Evolutionary conservation across 148 eudicot genomes (phyloP).

Genomic region (Cornus controversa): DNA sequence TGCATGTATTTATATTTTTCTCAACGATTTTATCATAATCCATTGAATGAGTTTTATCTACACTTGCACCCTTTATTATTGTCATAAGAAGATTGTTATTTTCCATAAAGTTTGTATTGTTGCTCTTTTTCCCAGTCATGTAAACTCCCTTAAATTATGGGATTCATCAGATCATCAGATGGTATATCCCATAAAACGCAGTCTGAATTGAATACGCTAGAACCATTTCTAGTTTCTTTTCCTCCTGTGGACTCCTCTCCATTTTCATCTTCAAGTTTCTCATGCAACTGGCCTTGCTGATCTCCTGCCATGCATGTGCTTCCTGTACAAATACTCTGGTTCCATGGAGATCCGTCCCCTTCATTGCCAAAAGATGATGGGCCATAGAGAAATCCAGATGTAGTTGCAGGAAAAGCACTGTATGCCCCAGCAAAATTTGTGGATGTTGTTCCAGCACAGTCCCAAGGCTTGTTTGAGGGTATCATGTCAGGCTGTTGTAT

Average conservation of each 20-base stretch:
- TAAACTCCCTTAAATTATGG: conserved; percentile 27
- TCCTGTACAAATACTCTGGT: conserved; percentile 57
- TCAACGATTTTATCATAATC: neutral
- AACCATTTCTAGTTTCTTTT: conserved; percentile 45
- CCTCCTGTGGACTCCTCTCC: conserved; percentile 47
- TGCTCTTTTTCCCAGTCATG: neutral
- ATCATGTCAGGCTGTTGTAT: conserved; percentile 62
- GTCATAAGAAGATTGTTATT: conserved; percentile 28
- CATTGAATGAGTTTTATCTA: conserved; percentile 25
- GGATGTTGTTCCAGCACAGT: conserved; percentile 33
- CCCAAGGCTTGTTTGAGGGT: conserved; percentile 60
- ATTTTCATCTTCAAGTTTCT: conserved; percentile 51
- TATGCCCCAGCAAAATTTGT: conserved; percentile 26
- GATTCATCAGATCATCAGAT: conserved; percentile 78
- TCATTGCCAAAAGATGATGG: conserved; percentile 40
- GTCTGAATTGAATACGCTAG: conserved; percentile 55
- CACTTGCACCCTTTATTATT: conserved; percentile 22
- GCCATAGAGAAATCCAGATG: conserved; percentile 50
- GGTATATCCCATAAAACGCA: conserved; percentile 85
- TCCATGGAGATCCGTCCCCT: conserved; percentile 75
- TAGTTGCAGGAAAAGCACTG: conserved; percentile 26
- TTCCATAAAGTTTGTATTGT: conserved; percentile 13
- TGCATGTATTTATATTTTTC: conserved; percentile 4
- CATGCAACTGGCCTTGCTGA: conserved; percentile 30
- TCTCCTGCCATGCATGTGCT: conserved; percentile 54